A percentile compares a stretch with the other conserved stretches of the same genome.
Conservation (phyloP, 1,284 basidiomycete species). For the Xerocomus cyaneibrunnescens region DNA sequence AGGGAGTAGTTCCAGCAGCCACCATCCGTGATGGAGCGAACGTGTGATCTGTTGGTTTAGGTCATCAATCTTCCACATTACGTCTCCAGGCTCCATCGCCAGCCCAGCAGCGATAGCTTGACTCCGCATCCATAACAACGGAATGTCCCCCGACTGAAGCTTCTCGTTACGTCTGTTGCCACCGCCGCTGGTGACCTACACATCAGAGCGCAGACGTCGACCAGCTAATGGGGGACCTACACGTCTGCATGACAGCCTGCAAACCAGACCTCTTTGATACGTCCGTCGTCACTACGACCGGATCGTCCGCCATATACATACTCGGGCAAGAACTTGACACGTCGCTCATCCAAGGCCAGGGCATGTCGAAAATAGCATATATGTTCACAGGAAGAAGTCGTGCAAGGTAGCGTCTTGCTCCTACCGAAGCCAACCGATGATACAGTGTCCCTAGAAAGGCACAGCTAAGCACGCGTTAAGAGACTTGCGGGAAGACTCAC, state of each 20-base stretch:
- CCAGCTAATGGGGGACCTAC: conserved; percentile 25
- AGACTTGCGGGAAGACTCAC: conserved; percentile 17
- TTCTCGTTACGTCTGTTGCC: conserved; percentile 31
- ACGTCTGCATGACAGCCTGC: conserved; percentile 37
- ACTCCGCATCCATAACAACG: conserved; percentile 36
- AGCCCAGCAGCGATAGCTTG: conserved; percentile 31
- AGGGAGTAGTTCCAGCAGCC: conserved; percentile 30
- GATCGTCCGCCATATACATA: conserved; percentile 32
- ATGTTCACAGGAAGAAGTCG: conserved; percentile 29
- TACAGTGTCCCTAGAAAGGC: conserved; percentile 31
- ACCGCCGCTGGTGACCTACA: conserved; percentile 25
- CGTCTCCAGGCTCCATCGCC: conserved; percentile 20
- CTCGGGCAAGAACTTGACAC: conserved; percentile 44
- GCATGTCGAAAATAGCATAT: conserved; percentile 36
- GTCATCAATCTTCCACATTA: conserved; percentile 33
- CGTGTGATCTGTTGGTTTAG: conserved; percentile 23
- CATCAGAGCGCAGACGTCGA: conserved; percentile 2
- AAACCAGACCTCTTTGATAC: conserved; percentile 39
- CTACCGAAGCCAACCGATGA: conserved; percentile 38
- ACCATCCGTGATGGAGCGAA: conserved; percentile 28
- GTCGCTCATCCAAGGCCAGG: conserved; percentile 40
- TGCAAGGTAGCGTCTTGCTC: conserved; percentile 28
- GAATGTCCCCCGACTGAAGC: conserved; percentile 34
- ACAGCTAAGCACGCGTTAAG: background rate
- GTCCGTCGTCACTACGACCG: conserved; percentile 7